Evolutionary conservation across 768 basidiomycete genomes (phyloP).

Genomic region (Pleurotus giganteus): DNA sequence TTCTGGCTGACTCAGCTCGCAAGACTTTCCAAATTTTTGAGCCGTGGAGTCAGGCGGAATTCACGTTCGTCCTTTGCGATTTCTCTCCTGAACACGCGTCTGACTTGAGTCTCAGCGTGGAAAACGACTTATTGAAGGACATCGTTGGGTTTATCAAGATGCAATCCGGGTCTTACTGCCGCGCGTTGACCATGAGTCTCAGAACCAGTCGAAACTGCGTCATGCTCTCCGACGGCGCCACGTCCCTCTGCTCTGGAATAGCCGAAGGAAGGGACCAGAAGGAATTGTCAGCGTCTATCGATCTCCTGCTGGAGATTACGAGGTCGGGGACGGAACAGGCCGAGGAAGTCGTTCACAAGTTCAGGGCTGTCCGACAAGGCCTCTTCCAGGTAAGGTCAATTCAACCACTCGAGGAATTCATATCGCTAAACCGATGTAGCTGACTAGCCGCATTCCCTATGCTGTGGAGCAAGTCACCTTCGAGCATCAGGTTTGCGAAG

Average conservation of each 20-base stretch:
- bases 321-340: not conserved
- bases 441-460: constrained; percentile 4
- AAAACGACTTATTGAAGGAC: constrained; percentile 1
- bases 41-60: constrained; percentile 2
- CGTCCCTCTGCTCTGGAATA: not conserved
- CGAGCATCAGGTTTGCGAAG: constrained; percentile 1
- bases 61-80: not conserved
- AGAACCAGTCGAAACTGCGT: constrained; percentile 2
- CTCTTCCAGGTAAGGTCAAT: not conserved
- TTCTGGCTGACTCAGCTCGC: not conserved
- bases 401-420: not conserved
- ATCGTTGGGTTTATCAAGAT: not conserved
- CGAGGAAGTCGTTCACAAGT: not conserved
- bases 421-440: not conserved
- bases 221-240: not conserved
- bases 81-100: not conserved
- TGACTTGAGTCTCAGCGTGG: not conserved
- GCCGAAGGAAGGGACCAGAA: not conserved
- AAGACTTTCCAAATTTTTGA: constrained; percentile 2
- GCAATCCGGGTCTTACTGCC: not conserved
- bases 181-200: not conserved
- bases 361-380: not conserved
- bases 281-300: not conserved
- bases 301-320: not conserved
- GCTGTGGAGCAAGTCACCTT: constrained; percentile 4